phyloP scores from a whole-genome alignment of 192 early-diverging fungal species.

The Gonapodya sp. region DNA sequence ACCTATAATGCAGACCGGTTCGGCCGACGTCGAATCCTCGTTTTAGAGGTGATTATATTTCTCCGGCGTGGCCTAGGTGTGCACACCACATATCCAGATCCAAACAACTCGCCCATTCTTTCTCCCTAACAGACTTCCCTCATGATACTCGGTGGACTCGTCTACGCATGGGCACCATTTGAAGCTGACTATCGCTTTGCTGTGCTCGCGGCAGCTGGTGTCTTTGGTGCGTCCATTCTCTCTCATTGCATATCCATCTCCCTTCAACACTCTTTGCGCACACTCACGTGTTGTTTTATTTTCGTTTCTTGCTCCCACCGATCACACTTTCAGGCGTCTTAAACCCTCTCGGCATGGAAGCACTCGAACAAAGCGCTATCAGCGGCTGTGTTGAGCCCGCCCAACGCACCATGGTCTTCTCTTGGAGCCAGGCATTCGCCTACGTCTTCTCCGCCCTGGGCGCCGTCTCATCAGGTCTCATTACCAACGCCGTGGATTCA shows the following conservation, averaged over 20 bases:
- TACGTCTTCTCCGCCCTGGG: constrained; percentile 19
- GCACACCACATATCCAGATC: neutral
- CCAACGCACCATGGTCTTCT: constrained; percentile 13
- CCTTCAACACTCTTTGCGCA: too few species aligned
- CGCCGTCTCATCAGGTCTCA: constrained; percentile 12
- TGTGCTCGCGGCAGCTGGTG: neutral
- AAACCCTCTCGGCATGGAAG: constrained; percentile 5
- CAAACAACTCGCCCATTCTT: neutral
- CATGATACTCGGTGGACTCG: neutral
- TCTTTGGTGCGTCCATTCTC: neutral
- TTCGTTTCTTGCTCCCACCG: neutral
- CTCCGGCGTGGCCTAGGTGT: neutral
- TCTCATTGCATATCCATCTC: too few species aligned
- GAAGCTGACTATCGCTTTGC: neutral
- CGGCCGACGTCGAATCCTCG: constrained; percentile 16
- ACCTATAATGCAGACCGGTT: constrained; percentile 17
- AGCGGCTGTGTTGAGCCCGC: constrained; percentile 4
- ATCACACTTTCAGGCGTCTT: neutral
- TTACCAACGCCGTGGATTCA: constrained; percentile 8
- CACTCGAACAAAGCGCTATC: constrained; percentile 20
- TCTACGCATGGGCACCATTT: neutral
- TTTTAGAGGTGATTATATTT: constrained; percentile 14
- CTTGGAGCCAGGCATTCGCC: constrained; percentile 17
- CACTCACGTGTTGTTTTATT: too few species aligned
- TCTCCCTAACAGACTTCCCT: neutral